Percentiles rank a stretch among this genome's conserved stretches.
Conservation (phyloP, 2,329 filamentous ascomycete genomes). For the Calonectria multiphialidica region DNA sequence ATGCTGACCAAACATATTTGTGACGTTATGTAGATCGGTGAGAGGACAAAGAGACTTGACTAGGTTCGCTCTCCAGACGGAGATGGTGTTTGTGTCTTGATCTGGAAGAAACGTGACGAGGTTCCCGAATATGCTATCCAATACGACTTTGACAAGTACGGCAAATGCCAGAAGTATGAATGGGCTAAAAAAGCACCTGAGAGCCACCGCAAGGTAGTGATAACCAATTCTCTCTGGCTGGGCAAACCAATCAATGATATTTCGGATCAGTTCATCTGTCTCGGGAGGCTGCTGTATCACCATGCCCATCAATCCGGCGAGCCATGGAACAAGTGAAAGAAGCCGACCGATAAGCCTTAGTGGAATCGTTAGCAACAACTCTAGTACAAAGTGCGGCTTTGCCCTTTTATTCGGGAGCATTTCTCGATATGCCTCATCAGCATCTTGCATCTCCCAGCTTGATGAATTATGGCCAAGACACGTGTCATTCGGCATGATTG, state of each 20-base stretch:
- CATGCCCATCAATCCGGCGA: slow-evolving; percentile 58
- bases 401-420: slow-evolving; percentile 53
- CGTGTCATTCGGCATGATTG: slow-evolving; percentile 58
- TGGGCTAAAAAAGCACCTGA: slow-evolving; percentile 55
- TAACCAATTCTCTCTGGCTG: slow-evolving; percentile 58
- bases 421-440: slow-evolving; percentile 60
- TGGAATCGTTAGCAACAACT: slow-evolving; percentile 57
- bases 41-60: slow-evolving; percentile 59
- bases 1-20: slow-evolving; percentile 64
- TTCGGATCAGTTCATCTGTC: slow-evolving; percentile 50
- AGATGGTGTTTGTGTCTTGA: slow-evolving; percentile 47
- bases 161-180: slow-evolving; percentile 59
- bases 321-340: slow-evolving; percentile 59
- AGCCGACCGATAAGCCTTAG: slow-evolving; percentile 54
- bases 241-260: slow-evolving; percentile 63
- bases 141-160: slow-evolving; percentile 52
- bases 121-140: slow-evolving; percentile 56
- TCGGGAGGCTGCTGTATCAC: slow-evolving; percentile 52
- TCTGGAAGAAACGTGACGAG: slow-evolving; percentile 47
- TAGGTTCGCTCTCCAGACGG: slow-evolving; percentile 58
- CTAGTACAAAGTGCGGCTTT: slow-evolving; percentile 59
- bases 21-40: slow-evolving; percentile 59
- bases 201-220: slow-evolving; percentile 61
- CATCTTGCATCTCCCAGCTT: slow-evolving; percentile 65
- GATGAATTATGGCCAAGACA: slow-evolving; percentile 70